Percentiles rank a stretch among this genome's conserved stretches.
Evolutionary conservation across 2,329 filamentous ascomycete species (phyloP).

Genomic region (Scedosporium minutisporum): DNA sequence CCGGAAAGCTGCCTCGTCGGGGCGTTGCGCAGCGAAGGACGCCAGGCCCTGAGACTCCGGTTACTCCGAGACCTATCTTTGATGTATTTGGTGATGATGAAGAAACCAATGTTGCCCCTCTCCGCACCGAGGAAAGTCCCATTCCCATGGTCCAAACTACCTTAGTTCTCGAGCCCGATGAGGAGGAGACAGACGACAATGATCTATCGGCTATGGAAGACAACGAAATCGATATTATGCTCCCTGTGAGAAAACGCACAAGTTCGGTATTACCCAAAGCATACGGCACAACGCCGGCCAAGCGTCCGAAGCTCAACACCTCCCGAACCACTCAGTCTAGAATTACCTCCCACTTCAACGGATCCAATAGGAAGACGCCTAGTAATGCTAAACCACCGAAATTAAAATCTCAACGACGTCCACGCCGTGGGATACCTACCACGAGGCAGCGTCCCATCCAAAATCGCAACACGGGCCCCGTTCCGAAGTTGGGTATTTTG

Average conservation of each 20-base stretch:
- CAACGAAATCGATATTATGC: slow-evolving; percentile 42
- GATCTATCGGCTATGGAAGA: slow-evolving; percentile 37
- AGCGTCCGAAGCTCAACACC: slow-evolving; percentile 13
- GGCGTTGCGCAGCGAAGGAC: slow-evolving; percentile 40
- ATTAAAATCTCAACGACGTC: background rate
- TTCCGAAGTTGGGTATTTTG: slow-evolving; percentile 50
- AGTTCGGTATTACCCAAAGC: slow-evolving; percentile 16
- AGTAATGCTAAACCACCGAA: background rate
- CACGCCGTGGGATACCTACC: slow-evolving; percentile 7
- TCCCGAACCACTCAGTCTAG: slow-evolving; percentile 19
- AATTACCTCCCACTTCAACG: slow-evolving; percentile 20
- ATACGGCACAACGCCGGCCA: slow-evolving; percentile 17
- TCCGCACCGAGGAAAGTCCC: background rate
- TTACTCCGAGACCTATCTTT: slow-evolving; percentile 27
- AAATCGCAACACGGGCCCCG: slow-evolving; percentile 9
- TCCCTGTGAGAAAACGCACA: slow-evolving; percentile 31
- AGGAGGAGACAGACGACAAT: slow-evolving; percentile 22
- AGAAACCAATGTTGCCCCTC: slow-evolving; percentile 11
- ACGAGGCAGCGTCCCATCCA: slow-evolving; percentile 3
- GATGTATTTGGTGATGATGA: slow-evolving; percentile 37
- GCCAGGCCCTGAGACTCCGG: slow-evolving; percentile 12
- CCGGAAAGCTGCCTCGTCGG: slow-evolving; percentile 29
- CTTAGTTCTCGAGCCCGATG: slow-evolving; percentile 14
- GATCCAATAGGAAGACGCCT: background rate
- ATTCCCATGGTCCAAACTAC: background rate